Conservation (phyloP, 371 early-diverging fungal species). For the Lichtheimia hyalospora region DNA sequence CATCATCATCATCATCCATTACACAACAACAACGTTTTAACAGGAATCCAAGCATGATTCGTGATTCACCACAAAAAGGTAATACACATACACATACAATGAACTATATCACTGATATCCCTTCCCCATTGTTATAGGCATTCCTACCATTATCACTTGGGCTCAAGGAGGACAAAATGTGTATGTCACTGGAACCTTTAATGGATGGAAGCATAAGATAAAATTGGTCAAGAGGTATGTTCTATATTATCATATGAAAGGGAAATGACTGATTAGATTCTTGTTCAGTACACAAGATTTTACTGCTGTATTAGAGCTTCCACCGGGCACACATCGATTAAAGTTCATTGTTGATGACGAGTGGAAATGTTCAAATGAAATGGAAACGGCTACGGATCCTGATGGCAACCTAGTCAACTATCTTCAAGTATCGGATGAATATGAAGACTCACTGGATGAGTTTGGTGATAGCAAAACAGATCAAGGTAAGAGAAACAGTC, state of each 20-base stretch:
- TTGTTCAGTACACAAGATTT: constrained; percentile 69
- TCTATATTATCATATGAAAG: neutral
- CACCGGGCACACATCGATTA: constrained; percentile 90
- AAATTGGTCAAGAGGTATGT: constrained; percentile 75
- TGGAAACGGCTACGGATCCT: constrained; percentile 89
- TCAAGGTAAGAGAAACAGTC: constrained; percentile 13
- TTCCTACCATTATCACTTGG: constrained; percentile 91
- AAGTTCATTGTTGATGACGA: constrained; percentile 98
- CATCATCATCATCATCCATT: neutral
- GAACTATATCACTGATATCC: neutral
- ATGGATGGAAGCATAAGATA: constrained; percentile 95
- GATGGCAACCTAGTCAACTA: constrained; percentile 97
- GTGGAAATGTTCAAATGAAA: constrained; percentile 93
- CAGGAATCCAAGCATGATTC: constrained; percentile 6
- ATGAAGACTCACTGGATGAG: constrained; percentile 46
- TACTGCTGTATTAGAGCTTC: constrained; percentile 81
- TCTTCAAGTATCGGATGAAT: constrained; percentile 76
- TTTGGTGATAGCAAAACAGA: constrained; percentile 33
- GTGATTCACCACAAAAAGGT: constrained; percentile 14
- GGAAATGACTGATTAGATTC: neutral
- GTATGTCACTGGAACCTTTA: constrained; percentile 96
- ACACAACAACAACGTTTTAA: constrained; percentile 10
- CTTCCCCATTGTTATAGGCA: constrained; percentile 19
- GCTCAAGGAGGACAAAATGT: constrained; percentile 85
- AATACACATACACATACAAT: neutral